Percentiles rank a stretch among this genome's conserved stretches.
Evolutionary conservation across 306 rosid species (phyloP).

Genomic region (Ammopiptanthus mongolicus): DNA sequence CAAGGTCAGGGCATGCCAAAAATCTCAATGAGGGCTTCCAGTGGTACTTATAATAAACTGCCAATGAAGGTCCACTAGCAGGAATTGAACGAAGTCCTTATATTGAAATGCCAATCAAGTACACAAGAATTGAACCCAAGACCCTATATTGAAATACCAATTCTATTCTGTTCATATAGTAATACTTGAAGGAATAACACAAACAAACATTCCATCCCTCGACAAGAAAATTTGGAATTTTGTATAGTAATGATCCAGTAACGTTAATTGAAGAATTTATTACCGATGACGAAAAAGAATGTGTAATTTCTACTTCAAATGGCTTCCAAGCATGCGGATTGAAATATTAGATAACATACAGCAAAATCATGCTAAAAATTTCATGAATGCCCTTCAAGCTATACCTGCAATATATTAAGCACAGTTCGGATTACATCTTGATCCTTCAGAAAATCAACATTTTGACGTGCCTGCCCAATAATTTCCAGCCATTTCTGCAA

Average conservation of each 20-base stretch:
- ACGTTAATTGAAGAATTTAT: not conserved
- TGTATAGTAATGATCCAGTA: not conserved
- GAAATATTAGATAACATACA: not conserved
- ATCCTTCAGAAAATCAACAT: slow-evolving; percentile 83
- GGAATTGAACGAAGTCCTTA: not conserved
- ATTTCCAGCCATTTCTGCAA: slow-evolving; percentile 92
- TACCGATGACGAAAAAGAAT: not conserved
- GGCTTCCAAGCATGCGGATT: not conserved
- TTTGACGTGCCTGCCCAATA: slow-evolving; percentile 87
- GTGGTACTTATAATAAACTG: not conserved
- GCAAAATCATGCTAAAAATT: not conserved
- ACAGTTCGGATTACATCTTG: slow-evolving; percentile 86
- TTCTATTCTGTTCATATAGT: not conserved
- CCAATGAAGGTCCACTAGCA: not conserved
- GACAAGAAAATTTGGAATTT: not conserved
- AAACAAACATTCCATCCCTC: not conserved
- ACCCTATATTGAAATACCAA: not conserved
- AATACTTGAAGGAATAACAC: not conserved
- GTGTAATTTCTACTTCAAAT: not conserved
- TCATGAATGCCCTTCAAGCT: not conserved
- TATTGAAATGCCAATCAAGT: not conserved
- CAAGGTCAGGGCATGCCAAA: not conserved
- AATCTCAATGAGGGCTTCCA: not conserved
- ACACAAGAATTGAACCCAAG: not conserved
- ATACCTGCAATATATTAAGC: slow-evolving; percentile 91